Evolutionary conservation across 2,329 filamentous ascomycete species (phyloP), one percentile per base, ranked within the genome.

Genomic region (Monosporascus sp.): DNA sequence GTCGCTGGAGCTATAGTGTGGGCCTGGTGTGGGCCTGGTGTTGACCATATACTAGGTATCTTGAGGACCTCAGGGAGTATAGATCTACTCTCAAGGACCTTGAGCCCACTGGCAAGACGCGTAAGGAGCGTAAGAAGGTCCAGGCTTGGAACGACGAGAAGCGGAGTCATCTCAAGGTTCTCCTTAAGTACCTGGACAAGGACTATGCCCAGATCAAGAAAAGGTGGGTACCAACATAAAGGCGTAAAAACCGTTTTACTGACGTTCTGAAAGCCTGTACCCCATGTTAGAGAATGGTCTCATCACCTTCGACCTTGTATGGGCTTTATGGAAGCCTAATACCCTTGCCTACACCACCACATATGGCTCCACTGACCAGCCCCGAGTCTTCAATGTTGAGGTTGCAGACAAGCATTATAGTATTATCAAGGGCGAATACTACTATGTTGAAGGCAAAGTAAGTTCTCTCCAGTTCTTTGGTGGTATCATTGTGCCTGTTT

Each of bases 271-370:
- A 69, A 88, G 86, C 2, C 78, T 96, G 0, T 87, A 91, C 60
- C 88, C 90, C 0, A 83, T 96, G 72, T 76, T 96, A 2, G 82
- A 91, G 58, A 88, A 86, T 35, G 89, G 90, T 8, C 84, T 91
- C 45, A 95, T 96, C 66, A 95, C 90, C 0, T 96, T 92, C 61
- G 90, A 96, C 53, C 78, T 95, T 2, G 75, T 95, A 1, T 96
- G 91, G 91, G 90, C 91, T 0, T 73, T 96, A 3, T 95, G 88
- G 80, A 95, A 94, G 65, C 91, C 91, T 0, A 89, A 91, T 62
- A 91, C 89, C 0, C 81, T 96, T 20, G 87, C 84, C 1, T 93
- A 87, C 66, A 84, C 87, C 0, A 82, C 84, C 0, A 93, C 89
- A 0, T 96, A 96, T 58, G 88, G 88, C 3, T 85, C 83, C 37